Evolutionary conservation across 2,329 filamentous ascomycete species (phyloP).

Genomic region (Pseudogymnoascus sp.): DNA sequence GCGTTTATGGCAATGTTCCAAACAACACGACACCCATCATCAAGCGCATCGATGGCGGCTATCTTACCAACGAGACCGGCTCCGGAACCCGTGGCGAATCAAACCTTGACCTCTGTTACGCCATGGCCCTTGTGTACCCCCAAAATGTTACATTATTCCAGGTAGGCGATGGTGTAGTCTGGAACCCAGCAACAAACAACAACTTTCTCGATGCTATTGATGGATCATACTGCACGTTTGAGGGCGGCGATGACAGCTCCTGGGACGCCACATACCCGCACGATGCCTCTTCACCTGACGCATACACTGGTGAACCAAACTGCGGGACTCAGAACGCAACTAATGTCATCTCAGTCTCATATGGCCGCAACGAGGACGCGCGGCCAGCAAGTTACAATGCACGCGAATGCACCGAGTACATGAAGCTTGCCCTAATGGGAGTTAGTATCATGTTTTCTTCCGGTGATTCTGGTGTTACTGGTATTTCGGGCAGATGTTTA

Average conservation of each 20-base stretch:
- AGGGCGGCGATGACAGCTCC: slow-evolving; percentile 31
- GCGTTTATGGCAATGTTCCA: slow-evolving; percentile 30
- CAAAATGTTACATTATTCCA: slow-evolving; percentile 44
- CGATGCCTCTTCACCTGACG: slow-evolving; percentile 27
- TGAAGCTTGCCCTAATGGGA: slow-evolving; percentile 56
- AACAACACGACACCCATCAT: slow-evolving; percentile 34
- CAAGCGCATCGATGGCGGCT: slow-evolving; percentile 15
- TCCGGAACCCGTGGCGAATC: slow-evolving; percentile 31
- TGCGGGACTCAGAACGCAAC: slow-evolving; percentile 40
- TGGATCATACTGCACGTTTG: slow-evolving; percentile 38
- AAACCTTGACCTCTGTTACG: slow-evolving; percentile 33
- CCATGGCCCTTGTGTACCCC: slow-evolving; percentile 43
- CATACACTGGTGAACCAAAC: slow-evolving; percentile 34
- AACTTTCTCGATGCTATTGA: slow-evolving; percentile 36
- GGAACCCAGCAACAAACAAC: slow-evolving; percentile 22
- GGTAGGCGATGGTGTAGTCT: slow-evolving; percentile 31
- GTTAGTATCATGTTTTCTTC: slow-evolving; percentile 54
- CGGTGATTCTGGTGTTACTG: slow-evolving; percentile 43
- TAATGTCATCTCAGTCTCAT: slow-evolving; percentile 48
- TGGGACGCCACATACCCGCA: slow-evolving; percentile 30
- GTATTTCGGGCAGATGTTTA: slow-evolving; percentile 12
- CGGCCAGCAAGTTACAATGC: slow-evolving; percentile 52
- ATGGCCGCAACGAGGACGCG: slow-evolving; percentile 58
- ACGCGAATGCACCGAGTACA: slow-evolving; percentile 55
- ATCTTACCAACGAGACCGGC: slow-evolving; percentile 22